Percentiles rank a stretch among this genome's conserved stretches.
Conservation (phyloP, 2,329 filamentous ascomycete species). For the Beauveria caledonica region DNA sequence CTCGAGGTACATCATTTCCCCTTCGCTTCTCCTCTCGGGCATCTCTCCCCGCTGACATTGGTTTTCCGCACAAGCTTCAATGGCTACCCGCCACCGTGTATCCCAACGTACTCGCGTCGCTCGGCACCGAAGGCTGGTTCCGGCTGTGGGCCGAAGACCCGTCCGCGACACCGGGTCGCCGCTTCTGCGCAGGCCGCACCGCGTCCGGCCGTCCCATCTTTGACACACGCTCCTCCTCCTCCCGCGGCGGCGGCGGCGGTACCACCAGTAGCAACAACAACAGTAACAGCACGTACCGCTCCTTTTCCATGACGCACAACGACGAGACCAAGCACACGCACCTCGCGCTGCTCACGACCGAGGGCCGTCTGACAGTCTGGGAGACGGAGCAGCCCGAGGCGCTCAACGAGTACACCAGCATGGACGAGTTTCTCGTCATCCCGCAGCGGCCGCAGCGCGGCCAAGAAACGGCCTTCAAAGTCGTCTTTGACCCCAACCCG, state of each 20-base stretch:
- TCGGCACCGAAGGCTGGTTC: constrained; percentile 83
- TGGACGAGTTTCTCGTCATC: constrained; percentile 68
- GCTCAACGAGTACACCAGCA: constrained; percentile 62
- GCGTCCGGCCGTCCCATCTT: constrained; percentile 43
- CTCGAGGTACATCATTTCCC: constrained; percentile 56
- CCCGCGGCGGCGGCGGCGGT: too few species aligned
- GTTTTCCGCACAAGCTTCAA: constrained; percentile 53
- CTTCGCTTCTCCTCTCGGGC: not conserved
- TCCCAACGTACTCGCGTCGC: constrained; percentile 74
- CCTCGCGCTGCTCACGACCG: constrained; percentile 74
- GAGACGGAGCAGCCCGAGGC: constrained; percentile 82
- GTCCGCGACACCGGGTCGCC: constrained; percentile 67
- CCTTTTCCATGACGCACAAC: constrained; percentile 76
- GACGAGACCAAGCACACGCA: constrained; percentile 74
- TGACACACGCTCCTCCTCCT: constrained; percentile 40
- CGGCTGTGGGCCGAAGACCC: constrained; percentile 91
- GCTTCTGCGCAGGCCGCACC: constrained; percentile 61
- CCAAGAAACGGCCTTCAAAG: constrained; percentile 79
- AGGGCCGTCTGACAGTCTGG: constrained; percentile 70
- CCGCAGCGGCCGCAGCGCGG: constrained; percentile 64
- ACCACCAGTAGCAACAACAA: not conserved
- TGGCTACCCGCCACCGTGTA: constrained; percentile 90
- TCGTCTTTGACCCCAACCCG: constrained; percentile 82
- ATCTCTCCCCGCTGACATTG: too few species aligned
- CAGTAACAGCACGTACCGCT: constrained; percentile 58